A percentile compares a stretch with the other conserved stretches of the same genome.
phyloP scores from a whole-genome alignment of 352 stramenopile genomes.

The Phytophthora europaea region DNA sequence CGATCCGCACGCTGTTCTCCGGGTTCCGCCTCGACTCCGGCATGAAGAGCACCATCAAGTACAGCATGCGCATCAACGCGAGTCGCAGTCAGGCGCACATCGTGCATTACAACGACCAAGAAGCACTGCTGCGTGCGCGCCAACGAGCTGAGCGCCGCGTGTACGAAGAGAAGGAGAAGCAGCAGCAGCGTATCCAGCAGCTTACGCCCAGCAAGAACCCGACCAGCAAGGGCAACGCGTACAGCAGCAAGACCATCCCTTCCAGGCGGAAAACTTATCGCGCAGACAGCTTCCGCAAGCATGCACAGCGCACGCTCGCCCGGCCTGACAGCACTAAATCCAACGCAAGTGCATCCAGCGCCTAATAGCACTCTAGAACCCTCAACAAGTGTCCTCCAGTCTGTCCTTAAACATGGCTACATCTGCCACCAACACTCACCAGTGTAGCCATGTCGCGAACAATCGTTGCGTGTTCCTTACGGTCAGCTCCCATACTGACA shows the following conservation, averaged over 20 bases:
- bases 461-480: conserved; percentile 23
- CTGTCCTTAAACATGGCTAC: not conserved
- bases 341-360: conserved; percentile 36
- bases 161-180: conserved; percentile 74
- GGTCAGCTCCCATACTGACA: conserved; percentile 7
- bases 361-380: conserved; percentile 10
- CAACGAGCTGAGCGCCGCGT: conserved; percentile 74
- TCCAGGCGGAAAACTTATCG: conserved; percentile 63
- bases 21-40: conserved; percentile 76
- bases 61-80: conserved; percentile 84
- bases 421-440: conserved; percentile 24
- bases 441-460: conserved; percentile 15
- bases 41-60: conserved; percentile 80
- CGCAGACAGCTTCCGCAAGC: conserved; percentile 54
- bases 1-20: conserved; percentile 66
- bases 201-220: conserved; percentile 45
- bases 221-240: conserved; percentile 39
- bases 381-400: not conserved
- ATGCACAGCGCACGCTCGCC: conserved; percentile 42
- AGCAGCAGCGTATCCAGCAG: conserved; percentile 66
- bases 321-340: conserved; percentile 29
- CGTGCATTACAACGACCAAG: conserved; percentile 74
- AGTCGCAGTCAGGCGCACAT: conserved; percentile 76
- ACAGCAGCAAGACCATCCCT: conserved; percentile 60
- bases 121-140: conserved; percentile 55